Base-by-base conservation (phyloP, 139 green algal species). In the Chlamydomonas eustigma region DNA sequence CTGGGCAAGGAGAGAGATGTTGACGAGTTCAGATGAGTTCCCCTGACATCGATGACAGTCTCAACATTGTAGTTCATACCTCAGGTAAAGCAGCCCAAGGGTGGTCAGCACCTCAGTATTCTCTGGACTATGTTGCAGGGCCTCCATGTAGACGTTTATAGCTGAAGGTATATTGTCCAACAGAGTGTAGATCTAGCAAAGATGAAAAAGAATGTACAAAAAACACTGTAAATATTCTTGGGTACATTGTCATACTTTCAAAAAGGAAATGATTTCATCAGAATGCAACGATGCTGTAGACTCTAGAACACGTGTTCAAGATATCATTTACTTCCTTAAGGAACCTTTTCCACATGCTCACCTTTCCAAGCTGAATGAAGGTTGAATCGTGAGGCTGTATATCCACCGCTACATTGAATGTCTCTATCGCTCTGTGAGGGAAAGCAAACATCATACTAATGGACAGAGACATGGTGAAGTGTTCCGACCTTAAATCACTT, bases 91-190 rank as follows among this genome's bases (percentile, higher is more conserved):
- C 76, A 95, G 77, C 22, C 91, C 91, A 66, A 93, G 78, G 1
- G 84, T 90, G 34, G 88, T 92, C 32, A 95, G 84, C 3, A 93
- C 68, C 39, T 95, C 89, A 1, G 88, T 73, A 80, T 91, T 94
- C 37, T 93, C 89, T 31, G 91, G 89, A 39, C 77, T 89, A 74
- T 90, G 79, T 76, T 91, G 64, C 67, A 93, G 50, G 1, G 86
- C 86, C 51, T 91, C 81, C 32, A 81, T 71, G 31, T 90, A 85
- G 77, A 87, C 78, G 28, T 78, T 64, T 34, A 86, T 83, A 32
- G 86, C 83, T 33, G 64, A 68, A 0, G 52, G 4, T 38, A 77
- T 81, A 66, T 86, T 74, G 4, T 89, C 81, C 76, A 82, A 64
- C 81, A 85, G 74, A 3, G 76, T 81, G 73, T 87, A 81, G 32